Evolutionary conservation across 2,329 filamentous ascomycete species (phyloP), one percentile per base, ranked within the genome.

Genomic region (Monascus ruber): DNA sequence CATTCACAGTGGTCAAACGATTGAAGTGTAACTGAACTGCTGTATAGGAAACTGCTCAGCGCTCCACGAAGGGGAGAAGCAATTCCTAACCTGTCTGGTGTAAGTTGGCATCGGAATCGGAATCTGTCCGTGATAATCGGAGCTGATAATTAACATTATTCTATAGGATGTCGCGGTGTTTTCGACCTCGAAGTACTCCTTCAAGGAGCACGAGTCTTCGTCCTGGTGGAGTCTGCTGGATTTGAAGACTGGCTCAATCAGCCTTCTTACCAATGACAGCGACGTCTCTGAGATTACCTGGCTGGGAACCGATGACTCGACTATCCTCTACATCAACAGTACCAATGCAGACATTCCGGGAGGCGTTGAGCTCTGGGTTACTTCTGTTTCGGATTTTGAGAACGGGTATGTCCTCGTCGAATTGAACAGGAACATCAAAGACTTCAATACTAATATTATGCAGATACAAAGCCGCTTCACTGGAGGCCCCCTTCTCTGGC

Each of bases 161-260:
- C 17, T 17, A 17, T 17, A 17, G 17, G 17, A 17, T 17, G 17
- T 17, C 3, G 17, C 17, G 17, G 17, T 73, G 33, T 73, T 70
- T 38, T 57, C 79, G 59, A 69, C 79, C 10, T 84, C 82, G 0
- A 77, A 80, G 1, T 94, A 94, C 60, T 88, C 79, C 4, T 94
- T 94, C 60, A 71, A 82, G 31, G 72, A 76, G 0, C 85, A 93
- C 56, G 70, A 71, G 35, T 82, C 81, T 55, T 42, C 72, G 4
- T 59, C 56, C 5, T 55, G 72, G 69, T 43, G 80, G 87, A 64
- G 79, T 83, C 48, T 89, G 25, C 65, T 94, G 32, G 78, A 89
- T 49, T 70, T 87, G 42, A 65, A 72, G 34, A 76, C 74, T 5
- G 80, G 81, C 28, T 71, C 81, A 37, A 80, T 80, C 4, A 75